Evolutionary conservation across 768 basidiomycete species (phyloP), one percentile per base, ranked within the genome.

Genomic region (Chiua virens): DNA sequence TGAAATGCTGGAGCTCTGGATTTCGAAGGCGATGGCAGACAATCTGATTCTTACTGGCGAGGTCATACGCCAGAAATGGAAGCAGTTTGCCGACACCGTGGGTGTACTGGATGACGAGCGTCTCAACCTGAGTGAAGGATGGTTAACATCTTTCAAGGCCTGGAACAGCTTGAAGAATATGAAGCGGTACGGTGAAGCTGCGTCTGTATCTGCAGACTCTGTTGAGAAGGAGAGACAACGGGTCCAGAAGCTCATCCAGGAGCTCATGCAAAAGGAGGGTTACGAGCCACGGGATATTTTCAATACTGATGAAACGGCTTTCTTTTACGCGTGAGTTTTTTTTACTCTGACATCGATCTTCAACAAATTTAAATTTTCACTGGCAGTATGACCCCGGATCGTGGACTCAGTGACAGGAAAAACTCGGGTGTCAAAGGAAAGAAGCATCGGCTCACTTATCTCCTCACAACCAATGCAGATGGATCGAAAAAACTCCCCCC

Each of bases 1-100:
- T 0, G 65, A 73, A 34, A 71, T 72, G 67, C 42, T 75, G 57
- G 55, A 70, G 2, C 52, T 73, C 1, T 74, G 73, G 73, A 61
- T 73, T 4, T 57, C 53, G 11, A 66, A 71, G 41, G 73, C 70
- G 15, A 75, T 76, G 67, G 69, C 69, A 8, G 61, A 73, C 14
- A 17, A 28, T 0, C 43, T 76, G 20, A 17, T 61, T 0, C 25
- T 78, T n/a, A 75, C 61, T 34, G 69, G 72, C 1, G 67, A 58
- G 1, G 42, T 58, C 25, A 17, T 55, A 10, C 10, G 22, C 2
- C 46, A 55, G 21, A 58, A 58, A 37, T 58, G 54, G 50, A 35
- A 23, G 13, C 0, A 10, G 2, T 58, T 55, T 41, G 49, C 53
- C 3, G 36, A 48, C 66, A 23, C 58, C 2, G n/a, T 23, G 28